Conservation (phyloP, 257 asterid genomes). For the Gentiana macrophylla region DNA sequence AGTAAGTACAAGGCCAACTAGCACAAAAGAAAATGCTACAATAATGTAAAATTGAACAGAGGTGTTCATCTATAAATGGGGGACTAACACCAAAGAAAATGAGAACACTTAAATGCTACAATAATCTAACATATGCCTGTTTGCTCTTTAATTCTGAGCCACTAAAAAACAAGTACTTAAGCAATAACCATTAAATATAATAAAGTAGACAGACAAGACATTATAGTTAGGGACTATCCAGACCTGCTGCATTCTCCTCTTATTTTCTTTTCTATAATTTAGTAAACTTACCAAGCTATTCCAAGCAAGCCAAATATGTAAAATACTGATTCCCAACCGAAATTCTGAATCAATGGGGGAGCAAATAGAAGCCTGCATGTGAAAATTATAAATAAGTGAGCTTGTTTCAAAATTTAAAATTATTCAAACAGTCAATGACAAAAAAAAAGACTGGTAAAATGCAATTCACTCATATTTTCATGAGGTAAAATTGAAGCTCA, state of each 20-base stretch:
- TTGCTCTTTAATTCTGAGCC: background rate
- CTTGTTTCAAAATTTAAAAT: no score
- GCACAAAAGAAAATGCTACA: background rate
- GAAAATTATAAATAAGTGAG: conserved; percentile 10
- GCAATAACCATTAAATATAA: background rate
- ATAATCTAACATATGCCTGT: background rate
- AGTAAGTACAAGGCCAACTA: conserved; percentile 3
- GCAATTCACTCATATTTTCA: no score
- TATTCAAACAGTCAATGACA: background rate
- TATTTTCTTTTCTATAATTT: no score
- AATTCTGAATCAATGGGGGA: conserved; percentile 73
- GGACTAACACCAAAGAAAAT: background rate
- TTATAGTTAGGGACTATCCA: no score
- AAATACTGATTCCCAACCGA: conserved; percentile 92
- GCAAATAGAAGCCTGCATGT: conserved; percentile 85
- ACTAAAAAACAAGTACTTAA: background rate
- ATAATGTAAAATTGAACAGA: no score
- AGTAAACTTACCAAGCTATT: conserved; percentile 66
- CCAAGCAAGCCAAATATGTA: conserved; percentile 77
- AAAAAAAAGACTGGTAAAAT: background rate
- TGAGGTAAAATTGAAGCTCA: no score
- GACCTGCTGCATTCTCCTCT: no score
- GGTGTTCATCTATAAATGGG: background rate
- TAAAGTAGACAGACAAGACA: no score
- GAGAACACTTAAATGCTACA: background rate